phyloP scores from a whole-genome alignment of 2,329 filamentous ascomycete genomes.

The Claviceps spartinae region DNA sequence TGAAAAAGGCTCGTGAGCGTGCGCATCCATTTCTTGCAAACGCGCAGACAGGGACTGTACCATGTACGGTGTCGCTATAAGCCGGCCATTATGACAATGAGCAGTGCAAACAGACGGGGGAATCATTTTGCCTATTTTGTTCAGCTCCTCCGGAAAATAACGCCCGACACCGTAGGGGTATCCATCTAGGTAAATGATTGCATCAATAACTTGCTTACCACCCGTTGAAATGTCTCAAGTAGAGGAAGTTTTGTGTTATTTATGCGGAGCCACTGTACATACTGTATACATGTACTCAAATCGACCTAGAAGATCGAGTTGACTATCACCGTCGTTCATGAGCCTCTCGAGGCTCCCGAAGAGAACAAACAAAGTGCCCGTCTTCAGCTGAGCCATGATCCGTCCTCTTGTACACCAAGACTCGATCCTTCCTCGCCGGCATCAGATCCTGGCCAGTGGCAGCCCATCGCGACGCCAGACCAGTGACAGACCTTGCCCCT shows the following conservation, averaged over 20 bases:
- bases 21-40: conserved; percentile 16
- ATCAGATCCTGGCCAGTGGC: background rate
- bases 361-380: conserved; percentile 8
- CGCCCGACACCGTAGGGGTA: no score
- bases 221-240: no score
- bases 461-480: conserved; percentile 9
- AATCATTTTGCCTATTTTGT: no score
- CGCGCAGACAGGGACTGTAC: background rate
- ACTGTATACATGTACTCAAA: no score
- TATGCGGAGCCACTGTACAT: no score
- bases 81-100: background rate
- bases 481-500: conserved; percentile 8
- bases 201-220: no score
- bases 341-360: conserved; percentile 7
- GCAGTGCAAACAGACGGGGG: background rate
- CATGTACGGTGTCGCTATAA: background rate
- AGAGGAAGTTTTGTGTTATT: no score
- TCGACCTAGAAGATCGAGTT: conserved; percentile 6
- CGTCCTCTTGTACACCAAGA: conserved; percentile 6
- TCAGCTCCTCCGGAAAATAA: no score
- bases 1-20: conserved; percentile 17
- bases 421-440: conserved; percentile 1
- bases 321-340: conserved; percentile 5
- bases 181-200: no score
- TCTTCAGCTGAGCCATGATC: conserved; percentile 9